phyloP scores from a whole-genome alignment of 192 early-diverging fungal species.

The Backusella circina region DNA sequence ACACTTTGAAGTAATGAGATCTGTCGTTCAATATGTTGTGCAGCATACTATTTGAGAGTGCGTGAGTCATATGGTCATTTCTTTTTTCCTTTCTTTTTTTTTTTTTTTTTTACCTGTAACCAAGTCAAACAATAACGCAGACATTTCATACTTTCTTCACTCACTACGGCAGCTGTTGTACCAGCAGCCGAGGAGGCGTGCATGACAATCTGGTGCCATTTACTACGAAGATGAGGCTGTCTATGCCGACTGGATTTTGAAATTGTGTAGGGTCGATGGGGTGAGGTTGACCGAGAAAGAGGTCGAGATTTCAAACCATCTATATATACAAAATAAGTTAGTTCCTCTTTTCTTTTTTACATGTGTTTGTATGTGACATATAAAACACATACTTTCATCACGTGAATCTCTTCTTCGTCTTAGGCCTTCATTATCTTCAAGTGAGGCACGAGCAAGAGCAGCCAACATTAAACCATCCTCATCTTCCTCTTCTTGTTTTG shows the following conservation, averaged over 20 bases:
- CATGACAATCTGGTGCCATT: slow-evolving; percentile 62
- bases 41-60: slow-evolving; percentile 57
- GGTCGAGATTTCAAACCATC: slow-evolving; percentile 16
- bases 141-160: slow-evolving; percentile 84
- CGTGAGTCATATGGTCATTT: background rate
- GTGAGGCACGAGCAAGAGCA: slow-evolving; percentile 34
- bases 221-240: slow-evolving; percentile 18
- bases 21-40: slow-evolving; percentile 65
- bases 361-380: background rate
- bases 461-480: slow-evolving; percentile 26
- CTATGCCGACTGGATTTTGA: slow-evolving; percentile 23
- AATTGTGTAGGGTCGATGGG: slow-evolving; percentile 29
- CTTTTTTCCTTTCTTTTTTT: background rate
- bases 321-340: background rate
- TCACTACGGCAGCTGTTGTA: slow-evolving; percentile 71
- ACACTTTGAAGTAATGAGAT: slow-evolving; percentile 59
- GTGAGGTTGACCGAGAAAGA: slow-evolving; percentile 36
- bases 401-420: slow-evolving; percentile 15
- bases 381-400: slow-evolving; percentile 6
- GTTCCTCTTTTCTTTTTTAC: background rate
- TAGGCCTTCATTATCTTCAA: slow-evolving; percentile 12
- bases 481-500: slow-evolving; percentile 16
- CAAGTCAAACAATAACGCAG: slow-evolving; percentile 87
- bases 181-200: slow-evolving; percentile 56
- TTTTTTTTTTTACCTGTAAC: slow-evolving; percentile 51